Evolutionary conservation across 768 basidiomycete genomes (phyloP).

Genomic region (Leucocoprinus sp.): DNA sequence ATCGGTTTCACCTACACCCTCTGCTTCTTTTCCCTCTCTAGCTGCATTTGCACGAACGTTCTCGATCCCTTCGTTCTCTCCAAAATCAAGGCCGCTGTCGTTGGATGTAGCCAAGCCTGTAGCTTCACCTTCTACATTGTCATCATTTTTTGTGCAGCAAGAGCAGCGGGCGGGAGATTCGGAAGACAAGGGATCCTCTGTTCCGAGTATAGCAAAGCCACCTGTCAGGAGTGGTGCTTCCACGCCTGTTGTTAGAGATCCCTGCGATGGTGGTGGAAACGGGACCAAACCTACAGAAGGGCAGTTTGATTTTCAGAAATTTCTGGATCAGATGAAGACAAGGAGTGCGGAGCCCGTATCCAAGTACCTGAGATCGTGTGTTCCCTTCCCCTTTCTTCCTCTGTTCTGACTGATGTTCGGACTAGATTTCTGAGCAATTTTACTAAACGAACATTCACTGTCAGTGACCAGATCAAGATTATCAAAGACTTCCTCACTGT

Average conservation of each 20-base stretch:
- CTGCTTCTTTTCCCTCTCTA: slow-evolving; percentile 51
- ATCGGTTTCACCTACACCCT: slow-evolving; percentile 20
- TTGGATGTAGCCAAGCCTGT: slow-evolving; percentile 53
- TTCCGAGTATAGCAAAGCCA: slow-evolving; percentile 19
- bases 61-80: slow-evolving; percentile 40
- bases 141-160: slow-evolving; percentile 48
- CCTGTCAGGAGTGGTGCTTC: slow-evolving; percentile 12
- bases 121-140: slow-evolving; percentile 46
- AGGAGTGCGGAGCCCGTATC: slow-evolving; percentile 87
- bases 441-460: slow-evolving; percentile 82
- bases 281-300: slow-evolving; percentile 27
- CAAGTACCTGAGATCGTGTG: slow-evolving; percentile 92
- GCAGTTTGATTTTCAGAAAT: slow-evolving; percentile 88
- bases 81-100: slow-evolving; percentile 47
- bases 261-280: slow-evolving; percentile 18
- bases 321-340: slow-evolving; percentile 90
- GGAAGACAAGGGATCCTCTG: slow-evolving; percentile 13
- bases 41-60: slow-evolving; percentile 61
- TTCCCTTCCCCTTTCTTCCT: slow-evolving; percentile 13
- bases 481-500: slow-evolving; percentile 91
- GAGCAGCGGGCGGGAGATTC: slow-evolving; percentile 14
- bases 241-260: neutral
- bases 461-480: slow-evolving; percentile 89
- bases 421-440: slow-evolving; percentile 89
- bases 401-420: neutral